Conservation (phyloP, 306 rosid genomes). For the cucumber (Cucumis sativus) region DNA sequence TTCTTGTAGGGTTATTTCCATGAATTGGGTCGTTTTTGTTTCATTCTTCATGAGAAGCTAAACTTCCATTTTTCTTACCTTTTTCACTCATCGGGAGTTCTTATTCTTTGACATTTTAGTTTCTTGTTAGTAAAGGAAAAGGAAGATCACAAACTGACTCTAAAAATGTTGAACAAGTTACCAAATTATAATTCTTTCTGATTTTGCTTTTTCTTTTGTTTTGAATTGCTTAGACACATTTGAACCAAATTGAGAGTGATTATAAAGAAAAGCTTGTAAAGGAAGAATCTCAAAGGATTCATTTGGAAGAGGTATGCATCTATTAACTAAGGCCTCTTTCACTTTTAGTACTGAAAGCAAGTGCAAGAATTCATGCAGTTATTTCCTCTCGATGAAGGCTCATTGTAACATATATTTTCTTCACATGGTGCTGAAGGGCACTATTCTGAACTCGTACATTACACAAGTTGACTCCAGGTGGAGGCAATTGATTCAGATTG, state of each 20-base stretch:
- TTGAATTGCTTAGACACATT: constrained; percentile 39
- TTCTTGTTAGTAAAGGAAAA: neutral
- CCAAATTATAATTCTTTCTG: neutral
- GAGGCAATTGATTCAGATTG: too few relatives aligned
- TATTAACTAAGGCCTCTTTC: neutral
- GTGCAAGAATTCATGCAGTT: neutral
- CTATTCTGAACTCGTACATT: too few relatives aligned
- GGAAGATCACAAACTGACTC: neutral
- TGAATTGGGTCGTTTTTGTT: neutral
- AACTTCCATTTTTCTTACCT: neutral
- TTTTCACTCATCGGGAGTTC: neutral
- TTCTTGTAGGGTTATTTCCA: neutral
- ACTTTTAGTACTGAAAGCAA: neutral
- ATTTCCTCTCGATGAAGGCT: neutral
- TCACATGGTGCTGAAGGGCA: neutral
- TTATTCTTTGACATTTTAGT: neutral
- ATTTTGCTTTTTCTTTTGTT: neutral
- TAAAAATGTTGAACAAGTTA: neutral
- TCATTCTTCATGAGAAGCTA: neutral
- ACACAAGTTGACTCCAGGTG: too few relatives aligned
- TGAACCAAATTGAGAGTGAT: constrained; percentile 64
- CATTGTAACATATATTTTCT: neutral
- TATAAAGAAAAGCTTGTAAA: constrained; percentile 61
- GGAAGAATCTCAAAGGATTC: constrained; percentile 46
- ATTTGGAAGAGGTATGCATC: constrained; percentile 53